Evolutionary conservation across 257 asterid genomes (phyloP), one percentile per base, ranked within the genome.

Genomic region (Capsicum rhomboideum): DNA sequence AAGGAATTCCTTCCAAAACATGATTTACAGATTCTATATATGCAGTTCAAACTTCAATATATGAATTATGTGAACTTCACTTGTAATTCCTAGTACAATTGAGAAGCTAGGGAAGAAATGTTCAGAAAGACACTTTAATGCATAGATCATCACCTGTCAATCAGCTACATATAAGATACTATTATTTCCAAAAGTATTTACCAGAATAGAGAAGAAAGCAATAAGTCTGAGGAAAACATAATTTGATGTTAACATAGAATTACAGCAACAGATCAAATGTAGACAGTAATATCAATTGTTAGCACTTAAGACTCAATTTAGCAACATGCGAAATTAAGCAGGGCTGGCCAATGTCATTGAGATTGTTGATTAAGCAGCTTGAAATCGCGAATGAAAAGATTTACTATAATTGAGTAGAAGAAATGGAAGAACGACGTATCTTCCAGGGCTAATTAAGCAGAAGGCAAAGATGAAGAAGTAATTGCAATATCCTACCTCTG

Each of bases 401-500:
- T 17, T 26, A 75, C 61, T 8, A 74, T 23, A 23, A 74, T 23
- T 46, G n/a, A 46, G 40, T 31, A 42, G 69, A 63, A 52, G 80
- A 83, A 67, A 46, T 42, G 78, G 68, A 61, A 46, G 71, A 80
- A 80, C 28, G 17, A 80, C 37, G 23, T 40, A 58, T 44, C 54
- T n/a, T 63, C 58, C 59, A 29, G 66, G 42, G 61, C 17, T 31
- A 74, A 75, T 46, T 50, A 63, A 50, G 67, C 52, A 66, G 71
- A 63, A 63, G 63, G 71, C 74, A 29, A 54, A 28, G 82, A 31
- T 81, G 71, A 61, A 81, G 37, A 63, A 42, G 53, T n/a, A 71
- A 42, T 40, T 2, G 56, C 78, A 63, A 63, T 79, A 31, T 85
- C 82, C 53, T 87, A 97, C 98, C 99, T 93, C 90, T 90, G 98